Base-by-base conservation (phyloP, 2,329 filamentous ascomycete genomes). In the Aspergillus chevalieri region DNA sequence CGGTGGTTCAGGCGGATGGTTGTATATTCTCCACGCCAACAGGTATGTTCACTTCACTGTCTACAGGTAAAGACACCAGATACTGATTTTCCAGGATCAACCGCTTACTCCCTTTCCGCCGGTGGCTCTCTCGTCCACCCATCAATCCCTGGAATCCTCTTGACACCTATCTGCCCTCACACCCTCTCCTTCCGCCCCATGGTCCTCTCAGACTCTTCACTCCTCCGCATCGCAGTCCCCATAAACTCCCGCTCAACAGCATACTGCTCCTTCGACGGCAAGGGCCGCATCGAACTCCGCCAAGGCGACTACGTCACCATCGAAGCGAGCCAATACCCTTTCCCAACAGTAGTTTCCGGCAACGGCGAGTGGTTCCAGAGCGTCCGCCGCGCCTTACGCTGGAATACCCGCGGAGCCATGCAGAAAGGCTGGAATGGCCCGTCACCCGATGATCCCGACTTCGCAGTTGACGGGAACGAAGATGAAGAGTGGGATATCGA, bases 1-100 rank as follows among this genome's bases (percentile, higher is more conserved):
- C 93, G 14, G 89, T 96, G 46, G 88, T 98, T 44, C 91, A 95
- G 72, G 93, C 93, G 30, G 93, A 98, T 63, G 93, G 93, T 48
- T 95, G 91, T 74, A 98, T 98, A 65, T 95, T 98, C 70, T 94
- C 89, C 43, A 98, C 93, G 0, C 93, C 93, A 1, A 98, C 93
- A 26, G 93, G 84, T 62, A 77, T 68, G 65, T 58, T 26, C 43
- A 22, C 26, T 26, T 33, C 22, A 22, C 26, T 43, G 4, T 30
- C 14, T 39, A 33, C 22, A n/a, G 24, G 10, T 8, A 47, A 43
- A 36, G n/a, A 8, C 12, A 19, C 8, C 17, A 4, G 19, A 10
- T 36, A 21, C 48, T 58, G 36, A 57, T 44, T 44, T 24, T 14
- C 7, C 54, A 78, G 78, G 87, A 51, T 90, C 86, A 51, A 98